phyloP scores from a whole-genome alignment of 345 rosid genomes.

The Anacardium occidentale region DNA sequence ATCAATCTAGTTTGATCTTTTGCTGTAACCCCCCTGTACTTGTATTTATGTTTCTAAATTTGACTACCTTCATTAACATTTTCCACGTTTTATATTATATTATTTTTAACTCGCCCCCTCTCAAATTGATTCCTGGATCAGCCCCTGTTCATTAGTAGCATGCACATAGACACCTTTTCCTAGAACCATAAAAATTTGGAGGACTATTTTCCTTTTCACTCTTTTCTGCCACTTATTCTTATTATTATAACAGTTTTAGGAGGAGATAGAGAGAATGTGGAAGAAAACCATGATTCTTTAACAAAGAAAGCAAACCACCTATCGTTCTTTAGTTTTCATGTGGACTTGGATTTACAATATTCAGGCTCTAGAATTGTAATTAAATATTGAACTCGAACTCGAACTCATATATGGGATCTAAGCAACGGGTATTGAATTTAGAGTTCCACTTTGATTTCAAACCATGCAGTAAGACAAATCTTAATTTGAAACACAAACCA shows the following conservation, averaged over 20 bases:
- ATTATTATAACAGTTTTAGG: not conserved
- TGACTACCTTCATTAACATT: no score
- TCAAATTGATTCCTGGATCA: no score
- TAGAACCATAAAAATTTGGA: not conserved
- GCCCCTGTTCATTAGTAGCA: no score
- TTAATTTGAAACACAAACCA: slow-evolving; percentile 13
- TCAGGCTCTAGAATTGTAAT: not conserved
- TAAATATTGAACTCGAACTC: not conserved
- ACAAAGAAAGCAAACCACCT: not conserved
- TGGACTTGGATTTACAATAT: not conserved
- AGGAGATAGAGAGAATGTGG: no score
- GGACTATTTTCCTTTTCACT: not conserved
- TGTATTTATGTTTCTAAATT: no score
- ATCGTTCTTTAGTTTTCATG: not conserved
- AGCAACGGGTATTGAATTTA: not conserved
- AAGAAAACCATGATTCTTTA: not conserved
- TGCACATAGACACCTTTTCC: no score
- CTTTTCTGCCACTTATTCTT: not conserved
- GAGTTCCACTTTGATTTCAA: not conserved
- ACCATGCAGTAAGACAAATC: not conserved
- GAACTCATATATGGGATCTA: not conserved
- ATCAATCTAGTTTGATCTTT: no score
- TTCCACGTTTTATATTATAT: no score
- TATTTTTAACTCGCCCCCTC: no score
- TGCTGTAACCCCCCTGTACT: no score